Base-by-base conservation (phyloP, 371 early-diverging fungal species). In the Lichtheimia ornata region DNA sequence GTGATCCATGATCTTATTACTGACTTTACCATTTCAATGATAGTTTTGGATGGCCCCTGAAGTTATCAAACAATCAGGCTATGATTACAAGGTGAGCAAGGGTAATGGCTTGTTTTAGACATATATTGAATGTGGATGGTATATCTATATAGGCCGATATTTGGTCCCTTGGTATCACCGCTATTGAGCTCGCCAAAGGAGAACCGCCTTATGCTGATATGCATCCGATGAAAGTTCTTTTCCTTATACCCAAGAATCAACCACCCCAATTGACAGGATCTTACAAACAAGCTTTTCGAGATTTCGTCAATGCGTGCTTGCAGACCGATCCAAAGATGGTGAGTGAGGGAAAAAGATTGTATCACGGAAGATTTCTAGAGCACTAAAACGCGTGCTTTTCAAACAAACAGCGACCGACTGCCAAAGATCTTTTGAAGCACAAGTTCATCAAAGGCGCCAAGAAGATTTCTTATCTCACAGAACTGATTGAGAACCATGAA, bases 101-200 rank as follows among this genome's bases (percentile, higher is more conserved):
- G 28, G 13, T 13, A 53, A 14, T 18, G 27, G 7, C 20, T 56
- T 20, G 12, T 22, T 27, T 28, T 24, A 6, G 24, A 27, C 27
- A 7, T 43, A 53, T 45, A n/a, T 47, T 35, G 35, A 35, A 9
- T 35, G 35, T 35, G 35, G 11, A 35, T 35, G 35, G 35, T 35
- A 35, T 35, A 35, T 45, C n/a, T 12, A 49, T 41, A 44, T 63
- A 79, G 73, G 97, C 97, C 0, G 99, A 99, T 80, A 95, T 98
- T 44, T 99, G 99, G 99, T 93, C 95, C 47, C 77, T 99, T 30
- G 99, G 99, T 11, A 97, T 99, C 61, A 97, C 98, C 3, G 95
- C 99, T 0, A 96, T 98, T 35, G 99, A 99, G 76, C 79, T 99
- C 50, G 95, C 97, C 42, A 92, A 89, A 57, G 95, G 96, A 2